Evolutionary conservation across 768 basidiomycete genomes (phyloP), one percentile per base, ranked within the genome.

Genomic region (Lactarius sp.): DNA sequence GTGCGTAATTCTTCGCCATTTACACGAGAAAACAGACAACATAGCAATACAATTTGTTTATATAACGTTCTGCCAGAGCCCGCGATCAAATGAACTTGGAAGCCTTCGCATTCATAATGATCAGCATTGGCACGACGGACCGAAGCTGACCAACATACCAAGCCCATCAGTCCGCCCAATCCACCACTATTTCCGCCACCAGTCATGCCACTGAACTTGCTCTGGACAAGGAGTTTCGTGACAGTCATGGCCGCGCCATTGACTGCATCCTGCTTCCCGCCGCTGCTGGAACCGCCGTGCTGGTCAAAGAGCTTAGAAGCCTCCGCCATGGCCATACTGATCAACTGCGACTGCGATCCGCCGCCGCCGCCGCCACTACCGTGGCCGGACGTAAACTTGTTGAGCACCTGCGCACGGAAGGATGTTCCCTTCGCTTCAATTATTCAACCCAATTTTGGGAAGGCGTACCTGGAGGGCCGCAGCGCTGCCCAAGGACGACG

Each of bases 301-400:
- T 81, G 75, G 69, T 92, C 90, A 68, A 94, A 89, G 54, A 92
- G 75, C 71, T 90, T 88, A 16, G 81, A 77, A 0, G 85, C 88
- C 68, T 95, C 87, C 0, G 84, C 83, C 91, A 96, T 92, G 4
- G 94, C 93, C 73, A 92, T 74, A 70, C 88, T 88, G 74, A 96
- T 85, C 63, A 95, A 76, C 73, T 94, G 73, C 13, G 54, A 52
- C 44, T 83, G 84, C 72, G 81, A 79, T 53, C 78, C 79, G 52
- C 79, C 76, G 33, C 77, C 80, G 7, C 81, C 74, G 6, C 71
- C 63, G 16, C 71, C 69, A 34, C 75, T 64, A 2, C 75, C n/a
- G n/a, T n/a, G 10, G 27, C 86, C 82, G 4, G 22, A 82, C 2
- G 87, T 86, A 76, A 89, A 90, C 68, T 79, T 70, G 75, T 91